Percentiles rank a stretch among this genome's conserved stretches.
These are phyloP conservation scores for Ramaria sp. DNA, from an alignment of 768 basidiomycete species.

Conservation along the genomic window DNA sequence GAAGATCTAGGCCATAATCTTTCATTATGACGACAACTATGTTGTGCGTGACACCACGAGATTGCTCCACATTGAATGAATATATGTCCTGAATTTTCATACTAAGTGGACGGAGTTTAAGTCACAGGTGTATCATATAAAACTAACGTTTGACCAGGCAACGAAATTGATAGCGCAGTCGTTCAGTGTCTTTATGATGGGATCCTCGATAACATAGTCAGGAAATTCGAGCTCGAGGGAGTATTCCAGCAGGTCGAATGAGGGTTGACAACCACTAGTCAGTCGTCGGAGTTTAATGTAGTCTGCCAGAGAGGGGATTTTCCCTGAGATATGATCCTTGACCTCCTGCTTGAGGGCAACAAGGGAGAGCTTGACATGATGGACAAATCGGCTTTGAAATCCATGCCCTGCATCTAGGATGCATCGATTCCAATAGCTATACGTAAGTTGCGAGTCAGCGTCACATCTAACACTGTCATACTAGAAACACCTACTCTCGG, in stretches of 20 bases:
- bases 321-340: conserved; percentile 9
- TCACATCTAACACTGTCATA: neutral
- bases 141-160: conserved; percentile 33
- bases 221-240: conserved; percentile 40
- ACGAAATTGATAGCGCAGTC: conserved; percentile 42
- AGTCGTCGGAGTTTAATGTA: conserved; percentile 44
- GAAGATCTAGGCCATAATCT: conserved; percentile 22
- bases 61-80: conserved; percentile 31
- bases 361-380: neutral
- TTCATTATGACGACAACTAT: conserved; percentile 32
- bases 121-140: too few species aligned
- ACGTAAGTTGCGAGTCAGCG: neutral
- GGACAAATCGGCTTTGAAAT: neutral
- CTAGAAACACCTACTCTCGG: conserved; percentile 17
- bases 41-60: conserved; percentile 31
- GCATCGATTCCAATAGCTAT: neutral
- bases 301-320: conserved; percentile 35
- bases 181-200: conserved; percentile 33
- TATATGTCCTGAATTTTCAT: conserved; percentile 30
- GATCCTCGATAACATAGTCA: conserved; percentile 41
- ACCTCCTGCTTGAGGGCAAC: neutral
- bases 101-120: too few species aligned
- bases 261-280: conserved; percentile 41
- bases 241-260: conserved; percentile 46
- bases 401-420: neutral